These are phyloP conservation scores for Colletotrichum sp. DNA, from an alignment of 2,329 filamentous ascomycete genomes.

Conservation along the genomic window DNA sequence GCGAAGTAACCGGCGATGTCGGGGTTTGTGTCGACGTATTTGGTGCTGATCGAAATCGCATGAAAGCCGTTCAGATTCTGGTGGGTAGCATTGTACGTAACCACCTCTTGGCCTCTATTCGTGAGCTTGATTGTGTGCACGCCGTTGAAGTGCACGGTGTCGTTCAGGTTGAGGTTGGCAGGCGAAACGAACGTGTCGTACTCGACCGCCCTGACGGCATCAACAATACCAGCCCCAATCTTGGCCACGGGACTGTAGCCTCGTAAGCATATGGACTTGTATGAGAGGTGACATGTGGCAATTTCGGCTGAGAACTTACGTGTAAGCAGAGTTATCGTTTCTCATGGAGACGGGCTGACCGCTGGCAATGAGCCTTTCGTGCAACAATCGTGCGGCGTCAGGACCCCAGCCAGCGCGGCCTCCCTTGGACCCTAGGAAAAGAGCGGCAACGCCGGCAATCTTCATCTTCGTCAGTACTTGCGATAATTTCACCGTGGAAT, in stretches of 20 bases:
- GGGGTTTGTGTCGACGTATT: neutral
- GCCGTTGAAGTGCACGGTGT: constrained; percentile 43
- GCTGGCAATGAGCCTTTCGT: constrained; percentile 28
- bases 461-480: neutral
- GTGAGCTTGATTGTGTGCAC: constrained; percentile 31
- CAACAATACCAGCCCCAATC: constrained; percentile 45
- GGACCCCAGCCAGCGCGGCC: constrained; percentile 29
- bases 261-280: neutral
- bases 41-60: neutral
- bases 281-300: neutral
- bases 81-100: constrained; percentile 33
- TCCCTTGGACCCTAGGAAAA: constrained; percentile 35
- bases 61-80: neutral
- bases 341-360: neutral
- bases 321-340: neutral
- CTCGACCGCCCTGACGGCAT: constrained; percentile 44
- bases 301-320: neutral
- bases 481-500: accelerated
- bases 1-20: neutral
- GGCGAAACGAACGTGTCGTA: constrained; percentile 40
- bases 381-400: constrained; percentile 30
- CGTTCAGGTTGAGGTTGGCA: constrained; percentile 44
- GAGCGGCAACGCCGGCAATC: constrained; percentile 44
- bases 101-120: constrained; percentile 36
- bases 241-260: neutral